These are phyloP conservation scores for Fusarium solani-melongenae DNA, from an alignment of 2,329 filamentous ascomycete species.

Conservation along the genomic window DNA sequence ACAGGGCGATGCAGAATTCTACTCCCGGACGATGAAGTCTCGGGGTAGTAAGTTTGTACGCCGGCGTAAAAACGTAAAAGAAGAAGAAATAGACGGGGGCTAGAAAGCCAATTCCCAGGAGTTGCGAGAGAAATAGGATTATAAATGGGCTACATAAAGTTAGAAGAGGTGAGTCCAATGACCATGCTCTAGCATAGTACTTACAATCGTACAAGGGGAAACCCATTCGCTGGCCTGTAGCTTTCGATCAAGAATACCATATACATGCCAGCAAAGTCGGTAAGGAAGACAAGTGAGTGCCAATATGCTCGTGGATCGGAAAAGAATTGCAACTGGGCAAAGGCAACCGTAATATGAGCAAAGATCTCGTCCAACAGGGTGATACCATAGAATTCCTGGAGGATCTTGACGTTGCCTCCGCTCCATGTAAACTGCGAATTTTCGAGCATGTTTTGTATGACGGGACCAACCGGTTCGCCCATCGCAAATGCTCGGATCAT, in stretches of 20 bases:
- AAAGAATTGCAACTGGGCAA: slow-evolving; percentile 41
- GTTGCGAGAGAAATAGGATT: slow-evolving; percentile 33
- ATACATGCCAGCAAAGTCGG: slow-evolving; percentile 43
- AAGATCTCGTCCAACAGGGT: slow-evolving; percentile 35
- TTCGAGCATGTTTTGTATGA: slow-evolving; percentile 15
- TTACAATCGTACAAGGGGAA: slow-evolving; percentile 39
- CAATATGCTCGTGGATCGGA: slow-evolving; percentile 37
- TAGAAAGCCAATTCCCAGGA: slow-evolving; percentile 36
- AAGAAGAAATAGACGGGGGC: slow-evolving; percentile 40
- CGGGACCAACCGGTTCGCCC: slow-evolving; percentile 26
- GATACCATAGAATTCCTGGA: slow-evolving; percentile 36
- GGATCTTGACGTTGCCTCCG: slow-evolving; percentile 16
- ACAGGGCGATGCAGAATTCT: slow-evolving; percentile 21
- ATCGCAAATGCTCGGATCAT: slow-evolving; percentile 38
- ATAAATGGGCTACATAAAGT: slow-evolving; percentile 27
- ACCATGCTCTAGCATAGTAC: not conserved
- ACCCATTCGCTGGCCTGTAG: slow-evolving; percentile 25
- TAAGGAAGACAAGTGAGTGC: slow-evolving; percentile 44
- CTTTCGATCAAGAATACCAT: slow-evolving; percentile 42
- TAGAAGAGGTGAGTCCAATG: not conserved
- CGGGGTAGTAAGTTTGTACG: slow-evolving; percentile 17
- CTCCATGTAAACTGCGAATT: slow-evolving; percentile 4
- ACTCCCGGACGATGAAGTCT: slow-evolving; percentile 14
- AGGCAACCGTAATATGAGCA: slow-evolving; percentile 27
- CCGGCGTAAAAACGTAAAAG: slow-evolving; percentile 32